Conservation (phyloP, 169 alveolate species). For the Plasmodium gonderi region DNA sequence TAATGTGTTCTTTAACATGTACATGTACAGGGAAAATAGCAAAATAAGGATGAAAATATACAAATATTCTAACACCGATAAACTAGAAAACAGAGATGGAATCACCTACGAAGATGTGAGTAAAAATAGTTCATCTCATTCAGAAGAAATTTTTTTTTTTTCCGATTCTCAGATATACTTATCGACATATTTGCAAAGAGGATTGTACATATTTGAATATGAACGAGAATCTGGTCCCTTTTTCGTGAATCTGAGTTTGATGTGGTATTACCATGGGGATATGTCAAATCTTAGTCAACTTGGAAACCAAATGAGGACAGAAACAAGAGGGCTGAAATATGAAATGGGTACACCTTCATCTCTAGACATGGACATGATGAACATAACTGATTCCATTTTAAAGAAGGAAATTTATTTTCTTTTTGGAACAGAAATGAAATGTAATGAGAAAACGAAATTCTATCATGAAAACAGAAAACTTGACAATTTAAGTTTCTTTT, state of each 20-base stretch:
- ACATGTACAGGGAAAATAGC: conserved; percentile 2
- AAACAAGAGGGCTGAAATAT: neutral
- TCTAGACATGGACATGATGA: neutral
- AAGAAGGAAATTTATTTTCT: neutral
- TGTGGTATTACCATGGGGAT: neutral
- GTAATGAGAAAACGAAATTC: neutral
- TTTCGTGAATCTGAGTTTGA: neutral
- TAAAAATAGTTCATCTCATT: neutral
- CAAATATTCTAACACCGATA: neutral
- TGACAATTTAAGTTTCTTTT: neutral
- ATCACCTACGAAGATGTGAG: conserved; percentile 10
- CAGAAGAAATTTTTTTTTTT: neutral
- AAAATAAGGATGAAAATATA: conserved; percentile 8
- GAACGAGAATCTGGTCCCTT: neutral
- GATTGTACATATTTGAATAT: conserved; percentile 38
- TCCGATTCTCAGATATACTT: conserved; percentile 5
- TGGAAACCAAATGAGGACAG: neutral
- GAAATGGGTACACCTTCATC: neutral
- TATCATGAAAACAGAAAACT: neutral
- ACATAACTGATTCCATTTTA: neutral
- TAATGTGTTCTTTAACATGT: conserved; percentile 9
- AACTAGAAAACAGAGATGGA: neutral
- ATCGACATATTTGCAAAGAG: conserved; percentile 20
- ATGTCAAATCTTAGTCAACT: neutral
- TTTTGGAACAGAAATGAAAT: conserved; percentile 16